Evolutionary conservation across 805 yeast species (phyloP).

Genomic region (Pichia ethanolica): DNA sequence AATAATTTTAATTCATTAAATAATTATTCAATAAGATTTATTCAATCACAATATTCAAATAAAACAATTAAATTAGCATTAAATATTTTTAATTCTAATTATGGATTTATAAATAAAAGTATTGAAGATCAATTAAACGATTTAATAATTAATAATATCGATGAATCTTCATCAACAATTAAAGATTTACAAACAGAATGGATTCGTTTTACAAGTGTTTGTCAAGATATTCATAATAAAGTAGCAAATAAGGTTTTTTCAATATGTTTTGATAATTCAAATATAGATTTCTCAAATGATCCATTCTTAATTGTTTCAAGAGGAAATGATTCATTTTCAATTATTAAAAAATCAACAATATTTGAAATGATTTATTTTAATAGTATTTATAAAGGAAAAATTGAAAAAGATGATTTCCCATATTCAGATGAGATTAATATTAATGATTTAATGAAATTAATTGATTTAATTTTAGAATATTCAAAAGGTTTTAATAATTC

Average conservation of each 20-base stretch:
- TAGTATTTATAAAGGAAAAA: conserved; percentile 7
- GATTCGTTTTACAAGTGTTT: conserved; percentile 56
- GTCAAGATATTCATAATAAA: conserved; percentile 56
- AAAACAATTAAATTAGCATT: conserved; percentile 31
- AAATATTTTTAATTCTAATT: conserved; percentile 8
- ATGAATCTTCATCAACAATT: not conserved
- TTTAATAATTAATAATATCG: conserved; percentile 1
- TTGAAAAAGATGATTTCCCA: not conserved
- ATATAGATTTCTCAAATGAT: conserved; percentile 12
- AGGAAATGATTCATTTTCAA: conserved; percentile 25
- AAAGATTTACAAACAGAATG: conserved; percentile 14
- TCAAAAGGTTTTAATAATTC: conserved; percentile 30
- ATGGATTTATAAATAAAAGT: conserved; percentile 1
- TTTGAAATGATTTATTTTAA: conserved; percentile 30
- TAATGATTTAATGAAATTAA: conserved; percentile 4
- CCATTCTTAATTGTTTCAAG: conserved; percentile 29
- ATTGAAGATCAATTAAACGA: not conserved
- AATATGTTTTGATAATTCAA: conserved; percentile 29
- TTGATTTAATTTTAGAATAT: conserved; percentile 7
- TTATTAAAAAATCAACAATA: conserved; percentile 28
- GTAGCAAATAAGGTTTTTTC: conserved; percentile 45
- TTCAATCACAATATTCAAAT: conserved; percentile 44
- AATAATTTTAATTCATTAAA: conserved; percentile 13
- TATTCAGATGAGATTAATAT: conserved; percentile 5
- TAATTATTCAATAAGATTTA: conserved; percentile 36